Evolutionary conservation across 352 stramenopile genomes (phyloP).

Genomic region (Pythium scleroteichum): DNA sequence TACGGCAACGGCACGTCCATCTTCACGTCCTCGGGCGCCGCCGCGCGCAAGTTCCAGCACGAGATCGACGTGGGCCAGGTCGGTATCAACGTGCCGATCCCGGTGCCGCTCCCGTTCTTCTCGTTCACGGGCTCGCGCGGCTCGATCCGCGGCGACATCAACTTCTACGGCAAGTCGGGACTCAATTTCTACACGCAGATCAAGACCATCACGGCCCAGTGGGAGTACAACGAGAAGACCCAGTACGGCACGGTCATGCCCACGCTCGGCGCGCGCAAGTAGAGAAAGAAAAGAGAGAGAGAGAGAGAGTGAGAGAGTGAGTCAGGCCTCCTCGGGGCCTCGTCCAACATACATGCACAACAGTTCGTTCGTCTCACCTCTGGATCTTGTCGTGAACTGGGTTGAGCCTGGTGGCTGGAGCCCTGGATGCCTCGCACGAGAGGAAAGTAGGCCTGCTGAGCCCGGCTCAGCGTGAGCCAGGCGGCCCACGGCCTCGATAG

Average conservation of each 20-base stretch:
- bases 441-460: too few relatives aligned
- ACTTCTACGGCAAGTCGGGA: constrained; percentile 97
- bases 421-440: too few relatives aligned
- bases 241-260: constrained; percentile 93
- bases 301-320: too few relatives aligned
- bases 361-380: too few relatives aligned
- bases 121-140: constrained; percentile 96
- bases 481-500: too few relatives aligned
- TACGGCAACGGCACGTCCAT: constrained; percentile 98
- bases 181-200: constrained; percentile 98
- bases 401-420: too few relatives aligned
- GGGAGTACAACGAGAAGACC: constrained; percentile 90
- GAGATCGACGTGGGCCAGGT: constrained; percentile 97
- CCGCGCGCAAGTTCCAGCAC: constrained; percentile 96
- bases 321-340: too few relatives aligned
- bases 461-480: too few relatives aligned
- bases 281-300: constrained; percentile 23
- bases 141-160: constrained; percentile 95
- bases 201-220: constrained; percentile 97
- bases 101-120: constrained; percentile 97
- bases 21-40: constrained; percentile 93
- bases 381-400: too few relatives aligned
- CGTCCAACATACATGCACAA: too few relatives aligned
- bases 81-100: constrained; percentile 97
- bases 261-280: constrained; percentile 71